Evolutionary conservation across 768 basidiomycete species (phyloP).

Genomic region (Bullera alba): DNA sequence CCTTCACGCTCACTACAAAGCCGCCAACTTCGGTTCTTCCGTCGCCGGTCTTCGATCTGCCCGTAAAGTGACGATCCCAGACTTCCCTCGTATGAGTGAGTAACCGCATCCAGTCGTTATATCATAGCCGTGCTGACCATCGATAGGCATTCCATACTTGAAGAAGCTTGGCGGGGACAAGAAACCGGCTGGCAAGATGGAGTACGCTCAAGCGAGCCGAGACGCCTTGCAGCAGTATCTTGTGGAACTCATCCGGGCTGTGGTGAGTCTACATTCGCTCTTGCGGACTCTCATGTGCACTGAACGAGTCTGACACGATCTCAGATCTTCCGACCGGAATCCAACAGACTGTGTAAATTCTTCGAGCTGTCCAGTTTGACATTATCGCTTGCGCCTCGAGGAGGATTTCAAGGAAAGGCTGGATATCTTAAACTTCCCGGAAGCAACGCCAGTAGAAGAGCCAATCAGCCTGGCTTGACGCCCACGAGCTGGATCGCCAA

Average conservation of each 20-base stretch:
- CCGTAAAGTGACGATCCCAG: constrained; percentile 66
- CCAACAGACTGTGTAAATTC: constrained; percentile 82
- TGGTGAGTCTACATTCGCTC: constrained; percentile 53
- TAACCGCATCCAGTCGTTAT: neutral
- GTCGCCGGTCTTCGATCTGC: constrained; percentile 59
- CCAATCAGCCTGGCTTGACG: constrained; percentile 48
- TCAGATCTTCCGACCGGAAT: constrained; percentile 91
- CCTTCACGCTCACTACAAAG: constrained; percentile 78
- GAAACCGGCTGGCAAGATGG: constrained; percentile 31
- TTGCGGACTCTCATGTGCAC: neutral
- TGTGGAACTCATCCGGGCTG: constrained; percentile 75
- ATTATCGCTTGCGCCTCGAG: constrained; percentile 63
- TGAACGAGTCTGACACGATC: too few relatives aligned
- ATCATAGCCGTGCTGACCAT: neutral
- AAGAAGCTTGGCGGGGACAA: constrained; percentile 53
- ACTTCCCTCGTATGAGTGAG: constrained; percentile 70
- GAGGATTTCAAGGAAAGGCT: constrained; percentile 84
- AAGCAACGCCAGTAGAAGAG: constrained; percentile 40
- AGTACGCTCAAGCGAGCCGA: constrained; percentile 59
- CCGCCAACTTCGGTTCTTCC: constrained; percentile 57
- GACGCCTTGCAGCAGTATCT: constrained; percentile 81
- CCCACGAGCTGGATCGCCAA: constrained; percentile 46
- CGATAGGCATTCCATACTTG: constrained; percentile 75
- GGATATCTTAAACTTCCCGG: constrained; percentile 57
- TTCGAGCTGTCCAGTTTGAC: constrained; percentile 87